These are phyloP conservation scores for Corniculantispora saksenae DNA, from an alignment of 2,329 filamentous ascomycete genomes.

Conservation along the genomic window DNA sequence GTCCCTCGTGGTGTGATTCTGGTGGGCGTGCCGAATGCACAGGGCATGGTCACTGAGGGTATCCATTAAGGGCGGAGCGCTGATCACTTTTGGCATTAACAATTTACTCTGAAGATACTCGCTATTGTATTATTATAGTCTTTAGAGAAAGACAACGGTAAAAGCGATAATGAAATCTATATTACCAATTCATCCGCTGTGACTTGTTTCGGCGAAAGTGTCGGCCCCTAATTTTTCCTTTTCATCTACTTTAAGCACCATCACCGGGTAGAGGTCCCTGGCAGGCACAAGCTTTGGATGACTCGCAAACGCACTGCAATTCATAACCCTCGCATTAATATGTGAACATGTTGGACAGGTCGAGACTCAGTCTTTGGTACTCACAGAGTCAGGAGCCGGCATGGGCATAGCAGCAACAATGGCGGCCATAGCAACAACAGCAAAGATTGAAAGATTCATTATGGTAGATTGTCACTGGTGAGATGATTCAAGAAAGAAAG, in stretches of 20 bases:
- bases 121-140: neutral
- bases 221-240: too few relatives aligned
- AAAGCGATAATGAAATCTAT: too few relatives aligned
- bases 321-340: too few relatives aligned
- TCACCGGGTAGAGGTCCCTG: too few relatives aligned
- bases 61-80: constrained; percentile 21
- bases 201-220: too few relatives aligned
- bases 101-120: neutral
- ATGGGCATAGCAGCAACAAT: neutral
- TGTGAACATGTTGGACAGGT: neutral
- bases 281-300: too few relatives aligned
- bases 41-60: constrained; percentile 62
- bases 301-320: too few relatives aligned
- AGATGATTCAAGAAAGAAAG: neutral
- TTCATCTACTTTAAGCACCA: too few relatives aligned
- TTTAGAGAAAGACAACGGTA: too few relatives aligned
- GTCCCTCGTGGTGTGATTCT: constrained; percentile 58
- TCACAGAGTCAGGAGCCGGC: neutral
- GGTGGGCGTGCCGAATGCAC: constrained; percentile 59
- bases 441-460: neutral
- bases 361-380: neutral
- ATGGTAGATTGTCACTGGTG: neutral
- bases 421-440: neutral
- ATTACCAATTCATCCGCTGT: too few relatives aligned
- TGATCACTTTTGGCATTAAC: neutral